phyloP scores from a whole-genome alignment of 306 rosid genomes.

The Cyamopsis tetragonoloba region DNA sequence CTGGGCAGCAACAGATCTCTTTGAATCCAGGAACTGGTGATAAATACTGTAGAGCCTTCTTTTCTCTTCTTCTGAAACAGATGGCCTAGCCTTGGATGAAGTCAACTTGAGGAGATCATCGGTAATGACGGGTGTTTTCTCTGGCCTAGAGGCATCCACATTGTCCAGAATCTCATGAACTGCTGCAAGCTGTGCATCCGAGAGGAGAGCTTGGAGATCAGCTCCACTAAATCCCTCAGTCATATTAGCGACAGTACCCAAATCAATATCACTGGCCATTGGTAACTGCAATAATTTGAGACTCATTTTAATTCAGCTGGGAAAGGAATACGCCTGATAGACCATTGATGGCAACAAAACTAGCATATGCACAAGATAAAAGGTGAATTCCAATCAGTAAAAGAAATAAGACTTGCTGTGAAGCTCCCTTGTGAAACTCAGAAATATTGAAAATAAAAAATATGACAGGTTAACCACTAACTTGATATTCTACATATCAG shows the following conservation, averaged over 20 bases:
- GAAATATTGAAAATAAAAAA: not conserved
- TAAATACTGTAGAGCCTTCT: conserved; percentile 67
- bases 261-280: conserved; percentile 62
- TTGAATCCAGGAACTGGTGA: conserved; percentile 72
- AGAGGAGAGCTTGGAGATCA: conserved; percentile 93
- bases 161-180: conserved; percentile 75
- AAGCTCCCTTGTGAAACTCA: not conserved
- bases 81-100: conserved; percentile 72
- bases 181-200: conserved; percentile 96
- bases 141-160: conserved; percentile 27
- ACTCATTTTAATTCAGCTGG: not conserved
- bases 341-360: conserved; percentile 7
- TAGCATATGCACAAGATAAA: not conserved
- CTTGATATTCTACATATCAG: too few relatives aligned
- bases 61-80: conserved; percentile 85
- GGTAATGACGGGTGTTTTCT: conserved; percentile 61
- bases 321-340: not conserved
- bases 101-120: conserved; percentile 59
- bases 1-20: conserved; percentile 79
- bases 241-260: conserved; percentile 63
- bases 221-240: conserved; percentile 98
- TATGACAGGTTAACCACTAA: not conserved
- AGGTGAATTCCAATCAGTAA: not conserved
- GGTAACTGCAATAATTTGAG: conserved; percentile 56
- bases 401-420: not conserved